Conservation (phyloP, 176 grass and related monocot genomes). For the Oryza australiensis region DNA sequence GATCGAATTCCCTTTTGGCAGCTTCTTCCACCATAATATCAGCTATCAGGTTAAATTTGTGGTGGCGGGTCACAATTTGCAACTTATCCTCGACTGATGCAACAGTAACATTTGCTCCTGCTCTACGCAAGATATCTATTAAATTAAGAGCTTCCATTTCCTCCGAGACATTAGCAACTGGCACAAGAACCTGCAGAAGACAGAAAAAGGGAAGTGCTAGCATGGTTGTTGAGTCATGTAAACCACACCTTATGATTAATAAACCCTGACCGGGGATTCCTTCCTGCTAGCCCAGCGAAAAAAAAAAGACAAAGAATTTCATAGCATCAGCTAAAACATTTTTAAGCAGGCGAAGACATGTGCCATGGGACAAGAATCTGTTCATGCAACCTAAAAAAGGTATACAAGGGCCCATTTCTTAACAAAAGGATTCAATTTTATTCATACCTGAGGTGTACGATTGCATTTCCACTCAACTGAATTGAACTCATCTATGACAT, state of each 20-base stretch:
- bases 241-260: no score
- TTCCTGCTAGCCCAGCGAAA: no score
- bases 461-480: conserved; percentile 68
- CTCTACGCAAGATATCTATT: conserved; percentile 80
- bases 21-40: conserved; percentile 80
- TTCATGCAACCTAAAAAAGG: background rate
- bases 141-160: conserved; percentile 90
- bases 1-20: conserved; percentile 71
- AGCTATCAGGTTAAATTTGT: conserved; percentile 86
- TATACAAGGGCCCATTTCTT: background rate
- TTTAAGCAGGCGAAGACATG: background rate
- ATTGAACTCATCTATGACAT: conserved; percentile 63
- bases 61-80: conserved; percentile 69
- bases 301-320: background rate
- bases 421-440: background rate
- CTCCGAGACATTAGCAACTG: conserved; percentile 93
- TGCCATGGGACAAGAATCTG: background rate
- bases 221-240: no score
- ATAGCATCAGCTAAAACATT: background rate
- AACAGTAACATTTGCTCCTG: conserved; percentile 74
- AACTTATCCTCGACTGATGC: conserved; percentile 82
- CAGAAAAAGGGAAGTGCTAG: background rate
- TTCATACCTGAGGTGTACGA: conserved; percentile 72
- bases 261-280: no score
- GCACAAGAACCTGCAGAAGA: conserved; percentile 76